Base-by-base conservation (phyloP, 352 stramenopile species). In the Peronospora belbahrii region DNA sequence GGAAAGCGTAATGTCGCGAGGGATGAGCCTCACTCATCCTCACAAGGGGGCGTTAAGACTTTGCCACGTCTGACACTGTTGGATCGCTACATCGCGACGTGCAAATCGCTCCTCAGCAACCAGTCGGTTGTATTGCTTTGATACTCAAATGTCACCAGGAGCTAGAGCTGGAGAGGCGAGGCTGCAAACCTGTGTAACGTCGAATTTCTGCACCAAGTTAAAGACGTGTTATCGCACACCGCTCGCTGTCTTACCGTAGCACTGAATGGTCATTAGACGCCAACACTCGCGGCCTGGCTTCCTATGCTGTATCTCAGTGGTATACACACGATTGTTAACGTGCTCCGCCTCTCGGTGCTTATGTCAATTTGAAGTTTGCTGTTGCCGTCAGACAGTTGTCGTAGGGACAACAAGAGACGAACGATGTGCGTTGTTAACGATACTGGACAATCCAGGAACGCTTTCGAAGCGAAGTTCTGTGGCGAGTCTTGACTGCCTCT, bases 1-100 rank as follows among this genome's bases (percentile, higher is more conserved):
- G 34, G 41, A 30, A 47, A 56, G 17, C 37, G 55, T 59, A 59
- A 54, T 56, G 55, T 64, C 50, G 38, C 22, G 54, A n/a, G n/a
- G n/a, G n/a, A n/a, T n/a, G n/a, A n/a, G n/a, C 48, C 48, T 53
- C 47, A 38, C 37, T 15, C 28, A n/a, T 11, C n/a, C 52, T 58
- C 52, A 56, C 34, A 40, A 22, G 45, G 20, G 37, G 25, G 10
- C 35, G 42, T 17, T 19, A 11, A 33, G 10, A 52, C 45, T 14
- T 40, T 25, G 42, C 36, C 36, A 55, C 41, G 8, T 31, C n/a
- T n/a, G n/a, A 35, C n/a, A 2, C 2, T 24, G 20, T 4, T 10
- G 1, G 13, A 27, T 56, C 39, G 48, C 48, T 37, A 33, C 37
- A 22, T 59, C 34, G 37, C 28, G 18, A 4, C 22, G 11, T 34